Conservation (phyloP, 208 protist genomes). For the Trypanosoma vivax region DNA sequence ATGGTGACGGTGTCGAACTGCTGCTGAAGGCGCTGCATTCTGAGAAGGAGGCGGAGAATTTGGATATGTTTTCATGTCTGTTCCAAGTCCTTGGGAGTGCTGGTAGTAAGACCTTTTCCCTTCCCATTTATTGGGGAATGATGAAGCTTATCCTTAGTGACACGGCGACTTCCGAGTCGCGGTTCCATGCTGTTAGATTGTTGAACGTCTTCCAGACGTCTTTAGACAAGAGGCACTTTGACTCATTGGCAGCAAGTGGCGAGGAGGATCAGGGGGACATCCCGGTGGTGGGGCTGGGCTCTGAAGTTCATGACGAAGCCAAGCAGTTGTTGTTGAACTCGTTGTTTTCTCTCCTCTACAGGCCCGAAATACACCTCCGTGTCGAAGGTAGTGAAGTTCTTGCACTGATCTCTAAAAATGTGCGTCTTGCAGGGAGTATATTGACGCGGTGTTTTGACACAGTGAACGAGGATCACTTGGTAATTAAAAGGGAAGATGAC, state of each 20-base stretch:
- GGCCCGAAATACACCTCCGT: constrained; percentile 49
- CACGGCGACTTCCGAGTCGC: constrained; percentile 16
- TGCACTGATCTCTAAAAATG: constrained; percentile 59
- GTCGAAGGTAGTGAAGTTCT: constrained; percentile 78
- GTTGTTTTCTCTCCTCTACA: constrained; percentile 53
- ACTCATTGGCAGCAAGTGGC: constrained; percentile 4
- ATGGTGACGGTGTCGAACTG: constrained; percentile 48
- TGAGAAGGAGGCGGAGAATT: constrained; percentile 40
- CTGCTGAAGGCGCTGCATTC: constrained; percentile 47
- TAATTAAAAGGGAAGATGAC: constrained; percentile 38
- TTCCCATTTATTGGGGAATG: constrained; percentile 53
- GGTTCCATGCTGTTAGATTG: constrained; percentile 43
- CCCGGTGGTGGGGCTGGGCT: constrained; percentile 12
- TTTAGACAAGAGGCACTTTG: constrained; percentile 41
- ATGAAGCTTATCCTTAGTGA: constrained; percentile 31
- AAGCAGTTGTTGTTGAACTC: constrained; percentile 38
- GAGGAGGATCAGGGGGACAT: constrained; percentile 9
- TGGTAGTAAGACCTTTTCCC: constrained; percentile 32
- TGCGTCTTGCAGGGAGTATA: constrained; percentile 48
- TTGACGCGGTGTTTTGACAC: constrained; percentile 67
- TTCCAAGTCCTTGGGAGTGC: constrained; percentile 63
- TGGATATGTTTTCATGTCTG: constrained; percentile 49
- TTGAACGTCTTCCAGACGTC: constrained; percentile 60
- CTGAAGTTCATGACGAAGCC: constrained; percentile 3
- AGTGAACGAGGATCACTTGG: constrained; percentile 61